Percentiles rank a stretch among this genome's conserved stretches.
Evolutionary conservation across 257 asterid genomes (phyloP).

Genomic region (Ilex asprella): DNA sequence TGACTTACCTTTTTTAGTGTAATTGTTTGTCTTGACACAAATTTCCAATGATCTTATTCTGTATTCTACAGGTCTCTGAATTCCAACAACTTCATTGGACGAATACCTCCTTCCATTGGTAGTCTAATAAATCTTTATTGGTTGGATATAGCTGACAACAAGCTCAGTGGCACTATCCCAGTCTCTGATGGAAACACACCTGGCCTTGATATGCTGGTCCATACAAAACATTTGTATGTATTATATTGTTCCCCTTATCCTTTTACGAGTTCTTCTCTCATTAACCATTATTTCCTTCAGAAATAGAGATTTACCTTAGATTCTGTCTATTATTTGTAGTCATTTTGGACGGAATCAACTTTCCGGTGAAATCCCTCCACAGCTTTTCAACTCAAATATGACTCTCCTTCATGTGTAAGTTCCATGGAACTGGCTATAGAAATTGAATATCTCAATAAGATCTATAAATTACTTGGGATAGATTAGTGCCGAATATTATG

Average conservation of each 20-base stretch:
- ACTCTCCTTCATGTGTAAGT: conserved; percentile 80
- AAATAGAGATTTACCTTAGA: neutral
- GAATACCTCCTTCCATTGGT: conserved; percentile 71
- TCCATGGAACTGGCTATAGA: neutral
- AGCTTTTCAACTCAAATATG: conserved; percentile 53
- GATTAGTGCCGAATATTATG: neutral
- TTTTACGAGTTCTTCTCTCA: neutral
- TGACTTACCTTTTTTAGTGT: too few species aligned
- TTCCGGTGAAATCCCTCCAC: conserved; percentile 65
- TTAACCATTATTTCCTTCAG: neutral
- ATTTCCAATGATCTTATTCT: conserved; percentile 7
- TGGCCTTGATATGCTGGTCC: conserved; percentile 84
- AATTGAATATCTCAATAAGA: neutral
- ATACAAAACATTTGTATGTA: conserved; percentile 70
- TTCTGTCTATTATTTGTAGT: conserved; percentile 33
- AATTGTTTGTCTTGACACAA: neutral
- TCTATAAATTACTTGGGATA: neutral
- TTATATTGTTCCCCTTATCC: conserved; percentile 1
- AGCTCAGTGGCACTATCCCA: conserved; percentile 67
- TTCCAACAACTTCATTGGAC: conserved; percentile 57
- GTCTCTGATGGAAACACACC: conserved; percentile 58
- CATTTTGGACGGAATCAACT: conserved; percentile 76
- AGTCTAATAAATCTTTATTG: conserved; percentile 42
- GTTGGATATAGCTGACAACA: conserved; percentile 90
- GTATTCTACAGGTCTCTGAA: conserved; percentile 57